Base-by-base conservation (phyloP, 202 grass and related monocot species). In the Elaeis oleifera region DNA sequence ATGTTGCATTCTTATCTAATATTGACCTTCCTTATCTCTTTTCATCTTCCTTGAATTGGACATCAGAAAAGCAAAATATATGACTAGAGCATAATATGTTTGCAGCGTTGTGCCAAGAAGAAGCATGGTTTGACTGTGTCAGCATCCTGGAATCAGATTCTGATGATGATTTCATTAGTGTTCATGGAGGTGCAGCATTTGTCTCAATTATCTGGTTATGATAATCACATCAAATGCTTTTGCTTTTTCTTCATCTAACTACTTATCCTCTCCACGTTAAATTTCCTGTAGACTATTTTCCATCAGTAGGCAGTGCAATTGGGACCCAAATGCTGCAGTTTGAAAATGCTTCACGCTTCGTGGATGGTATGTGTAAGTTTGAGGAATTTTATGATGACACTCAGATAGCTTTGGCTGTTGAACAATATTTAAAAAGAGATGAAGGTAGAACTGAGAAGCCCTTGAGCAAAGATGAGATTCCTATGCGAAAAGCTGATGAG, bases 71-170 rank as follows among this genome's bases (percentile, higher is more conserved):
- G 9, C 36, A 39, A 11, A 11, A 39, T 39, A 39, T 39, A 5
- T 39, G 9, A 39, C 36, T 39, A 39, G 8, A 39, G 36, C 36
- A 39, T 39, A 39, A 39, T 39, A 39, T 39, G 8, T 39, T 39
- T 39, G 36, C 69, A 94, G 89, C 88, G 70, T 49, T 88, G 20
- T 82, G 81, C 51, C 71, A 90, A 75, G 91, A 96, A 80, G 91
- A 96, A 71, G 91, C 79, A 53, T 90, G 87, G 92, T 97, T 92
- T 26, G 88, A 92, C 70, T 92, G 84, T 50, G 68, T 92, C 50
- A 96, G 87, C 65, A 86, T 89, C 69, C 71, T 97, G 53, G 92
- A 79, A 4, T 97, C 88, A 63, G 84, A 72, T 25, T 72, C 70
- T 18, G 59, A 62, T 63, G 70, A 63, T 36, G 70, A 72, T 27